phyloP scores from a whole-genome alignment of 129 eudicot species.

The Gnaphalium uliginosum region DNA sequence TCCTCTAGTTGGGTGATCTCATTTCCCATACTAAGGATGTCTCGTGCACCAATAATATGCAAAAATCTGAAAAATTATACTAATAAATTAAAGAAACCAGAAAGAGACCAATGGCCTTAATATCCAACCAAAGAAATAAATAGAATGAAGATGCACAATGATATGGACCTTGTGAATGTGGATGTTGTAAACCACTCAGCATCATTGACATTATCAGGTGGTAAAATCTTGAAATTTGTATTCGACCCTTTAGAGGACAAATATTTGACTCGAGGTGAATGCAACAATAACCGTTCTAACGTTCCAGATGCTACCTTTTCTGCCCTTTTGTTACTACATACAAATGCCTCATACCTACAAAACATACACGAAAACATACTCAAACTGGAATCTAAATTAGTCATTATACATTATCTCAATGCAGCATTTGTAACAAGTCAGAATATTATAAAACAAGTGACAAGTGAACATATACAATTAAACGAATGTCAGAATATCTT shows the following conservation, averaged over 20 bases:
- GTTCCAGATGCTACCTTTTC: slow-evolving; percentile 61
- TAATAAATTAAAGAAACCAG: background rate
- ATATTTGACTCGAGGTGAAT: slow-evolving; percentile 55
- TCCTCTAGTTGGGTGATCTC: slow-evolving; percentile 90
- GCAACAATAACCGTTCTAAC: slow-evolving; percentile 58
- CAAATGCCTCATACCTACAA: slow-evolving; percentile 69
- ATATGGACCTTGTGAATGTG: slow-evolving; percentile 70
- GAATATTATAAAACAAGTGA: background rate
- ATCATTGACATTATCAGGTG: slow-evolving; percentile 40
- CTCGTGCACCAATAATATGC: slow-evolving; percentile 48
- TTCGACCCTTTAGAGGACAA: slow-evolving; percentile 55
- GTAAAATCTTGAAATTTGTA: slow-evolving; percentile 55
- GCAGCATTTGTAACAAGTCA: too few relatives aligned
- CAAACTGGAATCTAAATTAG: background rate
- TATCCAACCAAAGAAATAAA: background rate
- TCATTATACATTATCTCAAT: background rate
- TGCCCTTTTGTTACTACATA: slow-evolving; percentile 42
- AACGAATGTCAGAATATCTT: background rate
- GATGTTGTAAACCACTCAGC: slow-evolving; percentile 75
- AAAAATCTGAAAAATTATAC: slow-evolving; percentile 58
- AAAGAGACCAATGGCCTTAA: background rate
- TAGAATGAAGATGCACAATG: slow-evolving; percentile 14
- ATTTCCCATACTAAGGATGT: slow-evolving; percentile 46
- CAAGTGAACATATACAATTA: background rate
- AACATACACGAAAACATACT: background rate